Evolutionary conservation across 371 early-diverging fungal species (phyloP).

Genomic region (Lichtheimia ornata): DNA sequence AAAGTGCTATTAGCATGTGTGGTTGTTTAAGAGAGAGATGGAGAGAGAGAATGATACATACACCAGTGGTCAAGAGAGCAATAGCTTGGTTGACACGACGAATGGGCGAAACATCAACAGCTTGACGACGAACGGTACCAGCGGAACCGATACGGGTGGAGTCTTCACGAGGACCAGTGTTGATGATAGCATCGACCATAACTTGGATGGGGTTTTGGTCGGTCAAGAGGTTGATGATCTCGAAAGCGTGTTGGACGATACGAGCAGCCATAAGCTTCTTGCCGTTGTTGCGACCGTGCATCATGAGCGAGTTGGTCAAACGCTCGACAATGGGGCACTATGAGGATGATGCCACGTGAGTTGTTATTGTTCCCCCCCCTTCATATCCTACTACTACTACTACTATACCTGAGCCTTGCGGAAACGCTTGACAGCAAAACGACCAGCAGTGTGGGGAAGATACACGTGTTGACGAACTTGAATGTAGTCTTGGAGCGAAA

Average conservation of each 20-base stretch:
- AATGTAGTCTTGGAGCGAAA: constrained; percentile 94
- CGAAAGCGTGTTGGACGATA: constrained; percentile 99
- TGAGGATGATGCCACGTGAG: neutral
- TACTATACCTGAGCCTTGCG: constrained; percentile 89
- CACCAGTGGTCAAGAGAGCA: constrained; percentile 95
- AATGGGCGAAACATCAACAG: constrained; percentile 99
- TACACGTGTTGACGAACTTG: constrained; percentile 93
- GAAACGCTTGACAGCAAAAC: constrained; percentile 97
- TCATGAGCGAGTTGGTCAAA: constrained; percentile 99
- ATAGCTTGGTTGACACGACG: constrained; percentile 99
- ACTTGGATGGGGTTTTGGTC: constrained; percentile 99
- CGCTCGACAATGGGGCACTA: constrained; percentile 99
- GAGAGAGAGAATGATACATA: constrained; percentile 32
- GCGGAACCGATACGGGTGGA: constrained; percentile 99
- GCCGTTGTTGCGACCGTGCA: constrained; percentile 99
- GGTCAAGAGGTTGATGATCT: constrained; percentile 98
- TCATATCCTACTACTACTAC: neutral
- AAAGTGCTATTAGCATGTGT: neutral
- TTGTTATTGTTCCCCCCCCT: no score
- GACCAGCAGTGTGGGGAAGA: constrained; percentile 98
- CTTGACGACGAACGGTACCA: constrained; percentile 99
- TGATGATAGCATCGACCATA: constrained; percentile 99
- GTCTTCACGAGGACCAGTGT: constrained; percentile 99
- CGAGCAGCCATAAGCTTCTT: constrained; percentile 99
- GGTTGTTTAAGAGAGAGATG: neutral